phyloP scores from a whole-genome alignment of 1,284 basidiomycete genomes.

The Puccinia horiana region DNA sequence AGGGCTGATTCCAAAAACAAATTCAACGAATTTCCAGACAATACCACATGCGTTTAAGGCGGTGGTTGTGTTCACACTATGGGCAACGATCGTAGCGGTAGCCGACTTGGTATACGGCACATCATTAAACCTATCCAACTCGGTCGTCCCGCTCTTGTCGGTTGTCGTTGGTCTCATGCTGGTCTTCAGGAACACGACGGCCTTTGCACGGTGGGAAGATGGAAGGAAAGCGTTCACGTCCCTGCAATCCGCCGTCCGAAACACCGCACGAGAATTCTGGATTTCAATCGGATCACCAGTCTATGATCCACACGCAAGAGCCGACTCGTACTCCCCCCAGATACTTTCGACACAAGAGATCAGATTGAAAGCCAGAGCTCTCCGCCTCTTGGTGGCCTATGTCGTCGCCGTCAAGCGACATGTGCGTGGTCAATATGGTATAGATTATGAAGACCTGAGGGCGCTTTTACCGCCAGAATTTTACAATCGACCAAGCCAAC shows the following conservation, averaged over 20 bases:
- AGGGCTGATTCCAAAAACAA: neutral
- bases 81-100: slow-evolving; percentile 53
- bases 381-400: slow-evolving; percentile 53
- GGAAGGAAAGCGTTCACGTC: slow-evolving; percentile 53
- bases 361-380: slow-evolving; percentile 53
- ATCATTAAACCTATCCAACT: slow-evolving; percentile 52
- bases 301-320: slow-evolving; percentile 2
- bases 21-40: slow-evolving; percentile 15
- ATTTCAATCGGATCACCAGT: slow-evolving; percentile 53
- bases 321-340: neutral
- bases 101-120: slow-evolving; percentile 51
- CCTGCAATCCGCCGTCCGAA: slow-evolving; percentile 53
- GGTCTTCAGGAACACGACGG: slow-evolving; percentile 54
- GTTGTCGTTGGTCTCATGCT: slow-evolving; percentile 56
- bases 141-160: slow-evolving; percentile 53
- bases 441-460: slow-evolving; percentile 54
- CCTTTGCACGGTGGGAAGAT: slow-evolving; percentile 55
- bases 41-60: slow-evolving; percentile 53
- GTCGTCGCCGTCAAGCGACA: slow-evolving; percentile 55
- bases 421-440: slow-evolving; percentile 55
- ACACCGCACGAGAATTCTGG: slow-evolving; percentile 54
- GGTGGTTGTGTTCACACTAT: slow-evolving; percentile 53
- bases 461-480: slow-evolving; percentile 39
- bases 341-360: slow-evolving; percentile 50
- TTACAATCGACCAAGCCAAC: slow-evolving; percentile 41